Base-by-base conservation (phyloP, 2,329 filamentous ascomycete genomes). In the Verticillium dahliae region DNA sequence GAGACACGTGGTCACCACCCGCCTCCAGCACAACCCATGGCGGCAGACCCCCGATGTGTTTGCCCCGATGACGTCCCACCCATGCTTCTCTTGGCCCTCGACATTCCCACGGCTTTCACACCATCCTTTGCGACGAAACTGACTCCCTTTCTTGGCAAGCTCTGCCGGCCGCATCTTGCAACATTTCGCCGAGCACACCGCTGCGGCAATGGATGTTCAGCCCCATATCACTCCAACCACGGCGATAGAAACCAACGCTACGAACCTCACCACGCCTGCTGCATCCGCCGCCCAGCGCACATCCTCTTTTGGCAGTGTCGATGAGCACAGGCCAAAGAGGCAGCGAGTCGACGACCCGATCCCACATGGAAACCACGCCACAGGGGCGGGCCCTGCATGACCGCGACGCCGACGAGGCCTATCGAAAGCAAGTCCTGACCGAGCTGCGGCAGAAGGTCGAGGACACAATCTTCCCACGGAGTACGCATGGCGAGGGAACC, bases 151-250 rank as follows among this genome's bases (percentile, higher is more conserved):
- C 39, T 62, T 4, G n/a, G 39, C 14, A 18, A 54, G 38, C 61
- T 62, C 33, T 62, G 61, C 55, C 58, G 58, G 27, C 39, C 6
- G 56, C 55, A 62, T 45, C 58, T 62, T 62, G 15, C 34, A 60
- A 38, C 52, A 57, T 27, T 56, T 60, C 13, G 61, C 58, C 37
- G 54, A 57, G 57, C 55, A 34, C 4, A 60, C 22, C 34, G 56
- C 41, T n/a, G 11, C 41, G 6, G n/a, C n/a, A n/a, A 50, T 50
- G 18, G 4, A 7, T 2, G 10, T n/a, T 11, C 41, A 22, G 41
- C 18, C 1, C 3, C 18, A 6, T 7, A 18, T 6, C 4, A 7
- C 9, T 6, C 22, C n/a, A 6, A n/a, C 7, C 41, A 22, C 6
- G n/a, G n/a, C 4, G 3, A 50, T 1, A 3, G 9, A 18, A 6